Base-by-base conservation (phyloP, 345 rosid species). In the Eucalyptus grandis region DNA sequence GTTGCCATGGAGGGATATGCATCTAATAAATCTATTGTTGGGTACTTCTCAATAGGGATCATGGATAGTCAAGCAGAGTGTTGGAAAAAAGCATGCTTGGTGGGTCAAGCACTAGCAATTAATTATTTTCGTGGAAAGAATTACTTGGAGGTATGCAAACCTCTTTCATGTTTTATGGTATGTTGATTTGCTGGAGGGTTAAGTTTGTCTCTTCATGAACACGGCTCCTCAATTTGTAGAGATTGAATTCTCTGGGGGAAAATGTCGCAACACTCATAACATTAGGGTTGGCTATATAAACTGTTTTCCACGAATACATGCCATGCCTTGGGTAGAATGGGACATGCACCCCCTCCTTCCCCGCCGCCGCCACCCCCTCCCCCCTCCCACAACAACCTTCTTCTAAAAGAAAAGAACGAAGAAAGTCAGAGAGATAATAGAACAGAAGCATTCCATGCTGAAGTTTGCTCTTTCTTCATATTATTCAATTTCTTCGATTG, bases 11-110 rank as follows among this genome's bases (percentile, higher is more conserved):
- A 77, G 83, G 27, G 83, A 34, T 30, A 26, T 11, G 40, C 58
- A 47, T 77, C 83, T 37, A 19, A 77, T 37, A 21, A 77, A 77
- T 72, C 44, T 72, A 34, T 34, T 72, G 82, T 88, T 72, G 47
- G 49, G 44, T 89, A 62, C 87, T 49, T n/a, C 43, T 81, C 54
- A 43, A 86, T 89, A 96, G 98, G 99, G 99, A 72, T 96, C 99
- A 58, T 97, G 99, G 99, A 95, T 98, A 56, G 99, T 96, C 56
- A 98, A 96, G 94, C 99, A 96, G 89, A 96, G 99, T 89, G 98
- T 98, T 87, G 99, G 99, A 49, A 98, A 97, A 96, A 96, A 88
- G 96, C 98, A 49, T 94, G 98, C 92, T 91, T 98, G 90, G 89
- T 98, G 22, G 99, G 98, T 88, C 98, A 95, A 82, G 93, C 95